Evolutionary conservation across 176 grass and related monocot species (phyloP).

Genomic region (Puccinellia tenuiflora): DNA sequence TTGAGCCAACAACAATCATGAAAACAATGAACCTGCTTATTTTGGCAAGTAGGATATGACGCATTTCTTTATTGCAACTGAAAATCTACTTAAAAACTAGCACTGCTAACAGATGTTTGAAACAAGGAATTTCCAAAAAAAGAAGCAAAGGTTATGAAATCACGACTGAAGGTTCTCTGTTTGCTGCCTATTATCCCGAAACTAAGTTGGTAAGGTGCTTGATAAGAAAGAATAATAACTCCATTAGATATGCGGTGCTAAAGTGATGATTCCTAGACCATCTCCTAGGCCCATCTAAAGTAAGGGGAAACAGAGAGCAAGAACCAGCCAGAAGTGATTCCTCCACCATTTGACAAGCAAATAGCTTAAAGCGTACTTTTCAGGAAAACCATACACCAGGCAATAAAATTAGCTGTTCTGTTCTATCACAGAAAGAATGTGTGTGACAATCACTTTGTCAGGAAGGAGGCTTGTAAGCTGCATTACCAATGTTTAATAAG

Average conservation of each 20-base stretch:
- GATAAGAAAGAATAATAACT: not conserved
- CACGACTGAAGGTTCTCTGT: not conserved
- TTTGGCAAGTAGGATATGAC: not conserved
- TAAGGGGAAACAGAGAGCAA: not conserved
- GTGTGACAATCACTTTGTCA: not conserved
- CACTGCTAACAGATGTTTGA: not conserved
- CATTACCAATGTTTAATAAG: not conserved
- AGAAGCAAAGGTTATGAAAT: slow-evolving; percentile 16
- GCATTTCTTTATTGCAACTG: not conserved
- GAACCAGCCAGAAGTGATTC: slow-evolving; percentile 25
- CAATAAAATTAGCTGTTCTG: slow-evolving; percentile 19
- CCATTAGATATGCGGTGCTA: not conserved
- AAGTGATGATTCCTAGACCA: slow-evolving; percentile 27
- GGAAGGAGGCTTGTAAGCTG: slow-evolving; percentile 1
- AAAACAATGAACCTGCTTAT: not conserved
- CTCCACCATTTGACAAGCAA: slow-evolving; percentile 20
- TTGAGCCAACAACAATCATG: not conserved
- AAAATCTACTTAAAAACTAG: not conserved
- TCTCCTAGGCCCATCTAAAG: not conserved
- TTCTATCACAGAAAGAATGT: slow-evolving; percentile 12
- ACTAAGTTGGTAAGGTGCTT: not conserved
- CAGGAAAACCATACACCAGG: slow-evolving; percentile 18
- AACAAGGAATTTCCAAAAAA: slow-evolving; percentile 7
- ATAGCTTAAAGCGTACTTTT: slow-evolving; percentile 14
- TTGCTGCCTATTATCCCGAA: slow-evolving; percentile 8